These are phyloP conservation scores for Leersia perrieri DNA, from an alignment of 176 grass and related monocot genomes.

Conservation along the genomic window DNA sequence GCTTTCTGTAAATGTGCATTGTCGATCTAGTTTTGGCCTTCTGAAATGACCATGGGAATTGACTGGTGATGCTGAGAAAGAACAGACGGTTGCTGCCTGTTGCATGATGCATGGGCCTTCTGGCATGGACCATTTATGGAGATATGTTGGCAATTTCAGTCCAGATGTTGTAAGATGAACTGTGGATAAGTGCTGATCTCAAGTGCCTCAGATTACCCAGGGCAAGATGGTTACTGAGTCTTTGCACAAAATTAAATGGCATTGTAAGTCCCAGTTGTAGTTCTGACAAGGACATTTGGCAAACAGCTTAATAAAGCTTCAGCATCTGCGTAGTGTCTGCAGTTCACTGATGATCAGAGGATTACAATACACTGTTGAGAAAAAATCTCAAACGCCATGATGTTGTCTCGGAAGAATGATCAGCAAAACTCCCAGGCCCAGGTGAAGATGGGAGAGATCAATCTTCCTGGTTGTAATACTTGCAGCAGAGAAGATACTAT, in stretches of 20 bases:
- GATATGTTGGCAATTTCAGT: background rate
- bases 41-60: constrained; percentile 24
- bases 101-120: background rate
- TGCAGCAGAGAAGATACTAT: background rate
- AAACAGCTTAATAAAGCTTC: background rate
- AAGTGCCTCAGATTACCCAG: background rate
- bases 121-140: too few species aligned
- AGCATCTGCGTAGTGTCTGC: background rate
- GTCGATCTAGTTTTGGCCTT: constrained; percentile 21
- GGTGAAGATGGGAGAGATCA: background rate
- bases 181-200: background rate
- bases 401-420: too few species aligned
- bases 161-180: background rate
- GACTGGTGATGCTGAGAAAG: background rate
- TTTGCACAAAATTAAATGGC: background rate
- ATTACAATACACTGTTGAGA: background rate
- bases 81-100: background rate
- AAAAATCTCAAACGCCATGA: background rate
- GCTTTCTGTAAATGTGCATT: constrained; percentile 30
- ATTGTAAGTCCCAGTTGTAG: background rate
- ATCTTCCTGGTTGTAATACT: background rate
- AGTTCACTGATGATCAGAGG: background rate
- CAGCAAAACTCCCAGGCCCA: background rate
- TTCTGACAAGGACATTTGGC: background rate
- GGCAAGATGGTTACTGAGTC: background rate